Evolutionary conservation across 257 asterid genomes (phyloP), one percentile per base, ranked within the genome.

Genomic region (Eucommia ulmoides): DNA sequence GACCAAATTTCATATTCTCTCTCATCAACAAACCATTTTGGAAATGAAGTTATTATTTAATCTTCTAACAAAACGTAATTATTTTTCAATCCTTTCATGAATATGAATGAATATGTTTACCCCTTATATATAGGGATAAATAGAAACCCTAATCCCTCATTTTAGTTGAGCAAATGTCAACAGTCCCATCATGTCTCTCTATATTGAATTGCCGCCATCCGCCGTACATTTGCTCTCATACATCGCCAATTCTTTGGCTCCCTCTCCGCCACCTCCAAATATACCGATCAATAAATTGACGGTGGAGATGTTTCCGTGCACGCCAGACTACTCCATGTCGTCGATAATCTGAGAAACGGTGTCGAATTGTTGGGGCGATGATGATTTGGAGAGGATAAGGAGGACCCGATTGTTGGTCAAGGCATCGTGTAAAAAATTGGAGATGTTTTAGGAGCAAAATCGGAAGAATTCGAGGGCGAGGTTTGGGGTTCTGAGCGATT

Each of bases 401-500:
- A 89, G 55, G 23, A 85, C 82, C 17, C 96, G 81, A 20, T 85
- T 89, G 72, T 67, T 84, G 9, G 96, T 82, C 60, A 73, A 85
- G n/a, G 84, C 76, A 22, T 89, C 84, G 72, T 88, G 97, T 0
- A 80, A 77, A 53, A 72, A 84, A 18, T 64, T 74, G 1, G 82
- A 88, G 38, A 89, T 58, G 8, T 63, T 46, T 0, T 79, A 55
- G 21, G 88, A 54, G 86, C 96, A 85, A 45, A 82, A 85, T 20
- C 64, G 87, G 85, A 89, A 89, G 61, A 89, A 73, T 6, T 59
- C 55, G 3, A 82, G 74, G 48, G 97, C 91, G 45, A 85, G 62
- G 58, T 58, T 66, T 29, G 97, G 77, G 54, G 91, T 73, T 42
- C 74, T 77, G 0, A 82, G 68, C 57, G 93, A 59, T 71, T 84